Evolutionary conservation across 805 yeast genomes (phyloP).

Genomic region (Helenozyma rhizophorensis): DNA sequence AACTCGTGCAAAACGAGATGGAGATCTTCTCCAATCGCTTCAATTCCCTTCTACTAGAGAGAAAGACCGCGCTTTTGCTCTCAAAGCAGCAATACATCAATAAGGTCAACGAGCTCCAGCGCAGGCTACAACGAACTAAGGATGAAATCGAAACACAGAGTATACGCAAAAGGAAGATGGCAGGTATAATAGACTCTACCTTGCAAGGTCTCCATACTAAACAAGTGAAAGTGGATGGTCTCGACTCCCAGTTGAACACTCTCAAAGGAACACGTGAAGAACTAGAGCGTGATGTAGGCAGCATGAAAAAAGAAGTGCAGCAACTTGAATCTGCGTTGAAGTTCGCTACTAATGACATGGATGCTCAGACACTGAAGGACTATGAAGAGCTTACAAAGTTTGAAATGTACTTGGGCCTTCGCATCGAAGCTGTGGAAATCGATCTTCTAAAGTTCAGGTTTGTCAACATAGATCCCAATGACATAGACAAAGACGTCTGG

Average conservation of each 20-base stretch:
- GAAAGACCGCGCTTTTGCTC: constrained; percentile 28
- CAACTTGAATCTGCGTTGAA: constrained; percentile 27
- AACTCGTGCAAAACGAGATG: constrained; percentile 33
- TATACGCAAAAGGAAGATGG: constrained; percentile 23
- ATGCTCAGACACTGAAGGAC: constrained; percentile 43
- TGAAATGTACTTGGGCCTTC: constrained; percentile 53
- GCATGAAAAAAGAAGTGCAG: constrained; percentile 26
- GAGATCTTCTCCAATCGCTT: constrained; percentile 34
- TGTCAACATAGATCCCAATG: constrained; percentile 41
- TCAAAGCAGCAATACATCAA: constrained; percentile 31
- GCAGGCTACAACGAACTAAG: constrained; percentile 26
- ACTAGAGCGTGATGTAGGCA: constrained; percentile 26
- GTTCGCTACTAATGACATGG: constrained; percentile 30
- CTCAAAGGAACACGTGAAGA: constrained; percentile 24
- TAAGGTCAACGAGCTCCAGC: constrained; percentile 26
- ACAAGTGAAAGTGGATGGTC: constrained; percentile 30
- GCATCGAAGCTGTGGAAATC: constrained; percentile 46
- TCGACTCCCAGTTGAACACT: constrained; percentile 30
- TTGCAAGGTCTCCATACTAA: constrained; percentile 24
- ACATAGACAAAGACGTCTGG: constrained; percentile 38
- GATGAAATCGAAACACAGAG: constrained; percentile 27
- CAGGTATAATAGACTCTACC: constrained; percentile 22
- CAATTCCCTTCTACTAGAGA: constrained; percentile 29
- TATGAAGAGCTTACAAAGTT: constrained; percentile 48
- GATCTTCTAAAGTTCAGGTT: constrained; percentile 48